These are phyloP conservation scores for Lonicera japonica DNA, from an alignment of 129 eudicot species.

Conservation along the genomic window DNA sequence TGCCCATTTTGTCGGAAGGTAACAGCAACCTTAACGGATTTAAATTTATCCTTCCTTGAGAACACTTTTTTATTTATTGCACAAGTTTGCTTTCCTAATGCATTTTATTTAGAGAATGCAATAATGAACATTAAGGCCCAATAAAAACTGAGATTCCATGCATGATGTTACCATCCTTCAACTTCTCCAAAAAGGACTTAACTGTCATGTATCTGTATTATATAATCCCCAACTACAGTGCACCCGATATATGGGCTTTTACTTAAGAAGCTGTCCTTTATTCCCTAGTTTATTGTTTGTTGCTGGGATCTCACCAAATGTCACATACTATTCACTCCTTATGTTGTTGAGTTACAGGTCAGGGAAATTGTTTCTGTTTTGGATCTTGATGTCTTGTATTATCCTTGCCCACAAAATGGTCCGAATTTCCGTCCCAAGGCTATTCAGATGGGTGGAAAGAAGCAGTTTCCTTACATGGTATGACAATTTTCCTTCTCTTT, in stretches of 20 bases:
- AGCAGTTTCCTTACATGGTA: constrained; percentile 94
- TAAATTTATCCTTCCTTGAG: constrained; percentile 6
- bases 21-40: constrained; percentile 5
- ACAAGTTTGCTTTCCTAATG: neutral
- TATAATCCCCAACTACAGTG: neutral
- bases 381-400: constrained; percentile 88
- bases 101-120: neutral
- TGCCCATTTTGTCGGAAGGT: constrained; percentile 99
- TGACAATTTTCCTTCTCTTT: constrained; percentile 11
- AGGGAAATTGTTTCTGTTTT: constrained; percentile 89
- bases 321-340: constrained; percentile 1
- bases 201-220: neutral
- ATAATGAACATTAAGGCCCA: neutral
- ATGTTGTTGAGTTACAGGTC: constrained; percentile 41
- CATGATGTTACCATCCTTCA: too few relatives aligned
- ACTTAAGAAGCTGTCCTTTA: neutral
- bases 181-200: neutral
- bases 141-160: too few relatives aligned
- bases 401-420: constrained; percentile 97
- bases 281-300: neutral
- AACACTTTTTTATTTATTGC: too few relatives aligned
- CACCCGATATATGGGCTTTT: neutral
- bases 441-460: constrained; percentile 84
- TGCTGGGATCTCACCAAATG: neutral
- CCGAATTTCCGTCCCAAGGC: constrained; percentile 92